Conservation (phyloP, 306 rosid species). For the Betula pendula region DNA sequence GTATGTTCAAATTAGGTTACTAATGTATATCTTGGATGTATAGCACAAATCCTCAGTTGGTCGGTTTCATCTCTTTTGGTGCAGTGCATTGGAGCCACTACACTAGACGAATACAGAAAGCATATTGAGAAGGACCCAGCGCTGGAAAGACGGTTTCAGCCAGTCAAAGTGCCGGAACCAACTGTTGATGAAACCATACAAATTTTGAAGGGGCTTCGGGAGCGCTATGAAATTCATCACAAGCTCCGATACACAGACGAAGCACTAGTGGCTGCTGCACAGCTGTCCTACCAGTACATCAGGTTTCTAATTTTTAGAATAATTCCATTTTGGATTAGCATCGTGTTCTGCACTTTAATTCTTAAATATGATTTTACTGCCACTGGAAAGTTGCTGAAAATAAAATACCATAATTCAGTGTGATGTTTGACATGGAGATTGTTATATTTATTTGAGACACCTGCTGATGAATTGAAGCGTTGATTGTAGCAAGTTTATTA, state of each 20-base stretch:
- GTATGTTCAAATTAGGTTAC: slow-evolving; percentile 4
- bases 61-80: slow-evolving; percentile 30
- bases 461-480: not conserved
- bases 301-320: slow-evolving; percentile 47
- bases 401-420: not conserved
- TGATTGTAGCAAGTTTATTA: not conserved
- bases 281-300: slow-evolving; percentile 87
- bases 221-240: slow-evolving; percentile 94
- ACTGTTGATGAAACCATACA: slow-evolving; percentile 84
- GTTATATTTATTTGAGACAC: not conserved
- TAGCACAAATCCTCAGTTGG: slow-evolving; percentile 23
- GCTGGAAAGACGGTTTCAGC: slow-evolving; percentile 90
- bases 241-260: slow-evolving; percentile 95
- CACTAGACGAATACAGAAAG: slow-evolving; percentile 92
- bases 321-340: not conserved
- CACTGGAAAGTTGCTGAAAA: not conserved
- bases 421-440: not conserved
- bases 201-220: slow-evolving; percentile 86
- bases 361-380: not conserved
- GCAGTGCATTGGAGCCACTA: slow-evolving; percentile 98
- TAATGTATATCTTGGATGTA: slow-evolving; percentile 13
- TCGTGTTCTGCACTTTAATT: not conserved
- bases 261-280: slow-evolving; percentile 86
- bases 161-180: slow-evolving; percentile 95
- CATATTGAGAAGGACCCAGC: slow-evolving; percentile 98